Base-by-base conservation (phyloP, 1,139 yeast genomes). In the Geotrichum armillariae region DNA sequence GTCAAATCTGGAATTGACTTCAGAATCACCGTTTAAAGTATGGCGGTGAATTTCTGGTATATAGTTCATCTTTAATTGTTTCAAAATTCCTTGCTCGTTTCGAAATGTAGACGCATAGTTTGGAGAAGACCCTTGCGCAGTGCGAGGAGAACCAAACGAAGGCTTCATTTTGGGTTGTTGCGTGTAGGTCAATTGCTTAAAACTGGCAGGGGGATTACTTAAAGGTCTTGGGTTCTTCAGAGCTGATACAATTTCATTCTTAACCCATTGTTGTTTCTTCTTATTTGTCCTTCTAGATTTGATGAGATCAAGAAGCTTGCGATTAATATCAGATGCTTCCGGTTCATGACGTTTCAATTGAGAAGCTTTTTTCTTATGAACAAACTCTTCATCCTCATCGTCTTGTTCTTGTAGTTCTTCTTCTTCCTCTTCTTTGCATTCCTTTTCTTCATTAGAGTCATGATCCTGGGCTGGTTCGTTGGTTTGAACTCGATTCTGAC, bases 301-400 rank as follows among this genome's bases (percentile, higher is more conserved):
- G n/a, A 46, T 46, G 18, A 34, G 41, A 7, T 31, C 38, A 12
- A 27, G 33, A 2, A 46, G 39, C 25, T 39, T 45, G 12, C 39
- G 36, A 22, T 23, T 38, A n/a, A 32, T 38, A 22, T 46, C 42
- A 14, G 31, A 22, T 12, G 42, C 25, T 16, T 40, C 41, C 8
- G 17, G 43, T 34, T 37, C 43, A 20, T 18, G 9, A 4, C 49
- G 49, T 23, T 14, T 45, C 2, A 43, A 12, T 14, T 40, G 44
- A 27, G 42, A 7, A 33, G 23, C 31, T 29, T 18, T 34, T 29
- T 27, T 36, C 21, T 17, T 29, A 12, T 14, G 18, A 8, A 9
- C 9, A 45, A 31, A 17, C 2, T 29, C 47, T 7, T 34, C 35
- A 27, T 32, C 34, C 12, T 36, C 38, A 21, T 17, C 42, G 29